Conservation (phyloP, 345 rosid genomes). For the Rhodamnia argentea region DNA sequence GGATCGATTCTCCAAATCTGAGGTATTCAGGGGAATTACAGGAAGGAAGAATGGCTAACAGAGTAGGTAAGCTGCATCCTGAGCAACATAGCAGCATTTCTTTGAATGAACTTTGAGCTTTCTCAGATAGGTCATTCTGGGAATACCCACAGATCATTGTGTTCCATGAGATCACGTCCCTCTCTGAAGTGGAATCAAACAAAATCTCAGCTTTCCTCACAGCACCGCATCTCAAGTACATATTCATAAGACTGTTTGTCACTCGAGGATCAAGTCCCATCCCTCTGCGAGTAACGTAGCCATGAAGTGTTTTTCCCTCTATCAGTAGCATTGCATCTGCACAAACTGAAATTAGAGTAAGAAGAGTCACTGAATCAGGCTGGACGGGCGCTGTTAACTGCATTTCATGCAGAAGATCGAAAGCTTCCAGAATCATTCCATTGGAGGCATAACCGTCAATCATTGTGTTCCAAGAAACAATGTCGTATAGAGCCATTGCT, state of each 20-base stretch:
- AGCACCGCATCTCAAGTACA: slow-evolving; percentile 33
- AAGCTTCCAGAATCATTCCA: slow-evolving; percentile 30
- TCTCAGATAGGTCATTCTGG: slow-evolving; percentile 9
- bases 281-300: slow-evolving; percentile 25
- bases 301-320: slow-evolving; percentile 41
- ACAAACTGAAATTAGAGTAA: slow-evolving; percentile 26
- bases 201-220: slow-evolving; percentile 20
- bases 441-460: slow-evolving; percentile 38
- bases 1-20: slow-evolving; percentile 31
- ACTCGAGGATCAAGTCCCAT: slow-evolving; percentile 15
- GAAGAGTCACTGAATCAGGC: slow-evolving; percentile 34
- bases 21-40: slow-evolving; percentile 29
- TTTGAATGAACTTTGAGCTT: slow-evolving; percentile 30
- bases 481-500: slow-evolving; percentile 18
- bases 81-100: slow-evolving; percentile 20
- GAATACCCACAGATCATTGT: slow-evolving; percentile 32
- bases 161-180: slow-evolving; percentile 45
- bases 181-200: slow-evolving; percentile 14
- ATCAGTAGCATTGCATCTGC: slow-evolving; percentile 21
- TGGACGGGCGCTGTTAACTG: slow-evolving; percentile 12
- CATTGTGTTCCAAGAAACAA: slow-evolving; percentile 46
- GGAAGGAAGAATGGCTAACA: slow-evolving; percentile 38
- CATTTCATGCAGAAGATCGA: slow-evolving; percentile 31
- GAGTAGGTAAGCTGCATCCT: slow-evolving; percentile 23
- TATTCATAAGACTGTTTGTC: slow-evolving; percentile 31